Conservation (phyloP, 176 grass and related monocot genomes). For the Secale cereale region DNA sequence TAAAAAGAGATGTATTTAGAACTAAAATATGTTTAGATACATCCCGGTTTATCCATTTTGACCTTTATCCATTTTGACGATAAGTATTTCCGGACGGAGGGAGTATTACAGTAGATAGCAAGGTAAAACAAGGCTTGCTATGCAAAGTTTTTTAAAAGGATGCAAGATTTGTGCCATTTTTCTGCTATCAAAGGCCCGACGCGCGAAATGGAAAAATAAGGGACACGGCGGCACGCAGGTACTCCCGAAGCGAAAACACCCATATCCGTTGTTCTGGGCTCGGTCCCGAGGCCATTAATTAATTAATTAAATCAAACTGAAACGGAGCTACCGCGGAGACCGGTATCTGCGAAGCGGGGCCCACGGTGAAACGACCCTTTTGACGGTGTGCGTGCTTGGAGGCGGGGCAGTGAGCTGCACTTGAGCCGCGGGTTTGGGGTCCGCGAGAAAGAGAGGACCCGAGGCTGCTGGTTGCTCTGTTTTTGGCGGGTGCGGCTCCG, state of each 20-base stretch:
- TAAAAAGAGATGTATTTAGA: too few relatives aligned
- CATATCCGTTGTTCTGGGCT: background rate
- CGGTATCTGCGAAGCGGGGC: background rate
- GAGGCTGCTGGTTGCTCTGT: background rate
- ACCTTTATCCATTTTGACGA: too few relatives aligned
- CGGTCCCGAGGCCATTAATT: background rate
- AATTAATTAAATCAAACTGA: background rate
- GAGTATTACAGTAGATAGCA: too few relatives aligned
- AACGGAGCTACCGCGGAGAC: background rate
- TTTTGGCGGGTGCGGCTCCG: slow-evolving; percentile 36
- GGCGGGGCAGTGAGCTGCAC: slow-evolving; percentile 1
- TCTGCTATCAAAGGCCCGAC: too few relatives aligned
- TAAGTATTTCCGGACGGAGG: too few relatives aligned
- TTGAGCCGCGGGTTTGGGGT: slow-evolving; percentile 30
- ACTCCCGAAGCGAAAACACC: background rate
- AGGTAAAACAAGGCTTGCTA: too few relatives aligned
- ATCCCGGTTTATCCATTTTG: too few relatives aligned
- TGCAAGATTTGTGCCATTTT: too few relatives aligned
- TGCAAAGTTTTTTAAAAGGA: too few relatives aligned
- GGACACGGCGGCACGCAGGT: too few relatives aligned
- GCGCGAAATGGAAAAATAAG: too few relatives aligned
- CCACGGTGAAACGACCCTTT: background rate
- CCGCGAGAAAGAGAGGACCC: slow-evolving; percentile 28
- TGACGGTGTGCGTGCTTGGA: background rate
- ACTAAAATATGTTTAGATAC: too few relatives aligned